Percentiles rank a stretch among this genome's conserved stretches.
These are phyloP conservation scores for Zygosaccharomyces bisporus DNA, from an alignment of 805 yeast species.

Conservation along the genomic window DNA sequence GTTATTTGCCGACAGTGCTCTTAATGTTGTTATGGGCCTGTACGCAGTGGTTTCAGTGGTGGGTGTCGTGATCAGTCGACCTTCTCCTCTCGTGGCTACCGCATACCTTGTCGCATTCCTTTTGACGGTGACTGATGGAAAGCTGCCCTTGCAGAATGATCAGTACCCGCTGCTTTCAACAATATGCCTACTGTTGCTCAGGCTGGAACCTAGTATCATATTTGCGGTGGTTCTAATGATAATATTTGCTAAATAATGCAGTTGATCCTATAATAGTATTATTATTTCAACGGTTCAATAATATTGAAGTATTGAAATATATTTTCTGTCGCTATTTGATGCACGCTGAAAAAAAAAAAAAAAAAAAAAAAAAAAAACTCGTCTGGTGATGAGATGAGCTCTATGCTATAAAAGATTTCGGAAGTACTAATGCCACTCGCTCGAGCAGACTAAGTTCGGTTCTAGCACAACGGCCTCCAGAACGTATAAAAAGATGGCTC, in stretches of 20 bases:
- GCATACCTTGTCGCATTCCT: conserved; percentile 1
- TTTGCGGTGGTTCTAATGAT: not conserved
- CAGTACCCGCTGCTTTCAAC: not conserved
- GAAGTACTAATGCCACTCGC: too few species aligned
- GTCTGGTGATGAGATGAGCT: conserved; percentile 3
- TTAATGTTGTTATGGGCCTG: not conserved
- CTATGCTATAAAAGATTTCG: not conserved
- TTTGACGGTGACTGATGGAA: conserved; percentile 1
- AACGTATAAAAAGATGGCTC: conserved; percentile 1
- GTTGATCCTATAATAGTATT: too few species aligned
- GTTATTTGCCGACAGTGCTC: not conserved
- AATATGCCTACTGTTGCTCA: not conserved
- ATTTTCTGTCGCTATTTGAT: conserved; percentile 6
- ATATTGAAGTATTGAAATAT: not conserved
- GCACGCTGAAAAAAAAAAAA: too few species aligned
- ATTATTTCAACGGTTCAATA: not conserved
- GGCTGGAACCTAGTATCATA: not conserved
- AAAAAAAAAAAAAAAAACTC: not conserved
- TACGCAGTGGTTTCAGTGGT: not conserved
- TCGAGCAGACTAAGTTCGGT: too few species aligned
- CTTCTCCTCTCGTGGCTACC: not conserved
- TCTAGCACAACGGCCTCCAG: too few species aligned
- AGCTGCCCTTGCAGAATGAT: not conserved
- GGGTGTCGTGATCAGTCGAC: conserved; percentile 2
- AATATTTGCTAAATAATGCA: not conserved